Conservation (phyloP, 352 stramenopile genomes). For the Phytophthora megakarya region DNA sequence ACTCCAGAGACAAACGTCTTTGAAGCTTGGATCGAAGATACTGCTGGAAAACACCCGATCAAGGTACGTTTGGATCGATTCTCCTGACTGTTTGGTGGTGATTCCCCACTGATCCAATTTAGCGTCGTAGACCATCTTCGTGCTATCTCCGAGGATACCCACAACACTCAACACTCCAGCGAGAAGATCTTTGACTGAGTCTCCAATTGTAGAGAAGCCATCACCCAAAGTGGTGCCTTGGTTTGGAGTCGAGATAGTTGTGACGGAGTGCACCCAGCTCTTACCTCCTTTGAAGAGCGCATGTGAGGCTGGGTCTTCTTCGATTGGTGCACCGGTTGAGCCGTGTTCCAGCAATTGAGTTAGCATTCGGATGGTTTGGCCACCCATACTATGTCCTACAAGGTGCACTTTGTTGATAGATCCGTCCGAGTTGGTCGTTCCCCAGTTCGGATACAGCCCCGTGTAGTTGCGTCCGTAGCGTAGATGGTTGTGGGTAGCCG, state of each 20-base stretch:
- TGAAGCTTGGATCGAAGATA: constrained; percentile 48
- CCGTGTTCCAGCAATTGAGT: constrained; percentile 62
- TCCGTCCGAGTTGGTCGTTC: constrained; percentile 45
- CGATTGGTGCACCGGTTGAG: constrained; percentile 41
- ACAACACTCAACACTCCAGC: constrained; percentile 35
- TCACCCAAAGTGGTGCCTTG: constrained; percentile 59
- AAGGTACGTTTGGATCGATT: constrained; percentile 43
- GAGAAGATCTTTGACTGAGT: constrained; percentile 43
- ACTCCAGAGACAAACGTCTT: constrained; percentile 53
- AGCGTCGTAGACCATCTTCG: constrained; percentile 47
- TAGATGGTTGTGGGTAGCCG: constrained; percentile 41
- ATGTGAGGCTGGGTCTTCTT: constrained; percentile 34
- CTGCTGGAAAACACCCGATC: constrained; percentile 45
- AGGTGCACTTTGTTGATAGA: constrained; percentile 71
- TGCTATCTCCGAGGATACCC: constrained; percentile 30
- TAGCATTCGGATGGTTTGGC: constrained; percentile 79
- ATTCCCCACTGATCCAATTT: constrained; percentile 60
- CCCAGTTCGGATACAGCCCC: constrained; percentile 65
- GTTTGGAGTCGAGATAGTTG: constrained; percentile 66
- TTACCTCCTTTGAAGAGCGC: constrained; percentile 60
- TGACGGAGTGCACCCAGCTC: constrained; percentile 75
- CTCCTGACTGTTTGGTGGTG: constrained; percentile 28
- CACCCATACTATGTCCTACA: constrained; percentile 81
- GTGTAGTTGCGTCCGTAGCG: constrained; percentile 53
- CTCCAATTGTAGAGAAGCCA: constrained; percentile 45